Evolutionary conservation across 495 filamentous ascomycete genomes (phyloP).

Genomic region (Penicillium diatomitis): DNA sequence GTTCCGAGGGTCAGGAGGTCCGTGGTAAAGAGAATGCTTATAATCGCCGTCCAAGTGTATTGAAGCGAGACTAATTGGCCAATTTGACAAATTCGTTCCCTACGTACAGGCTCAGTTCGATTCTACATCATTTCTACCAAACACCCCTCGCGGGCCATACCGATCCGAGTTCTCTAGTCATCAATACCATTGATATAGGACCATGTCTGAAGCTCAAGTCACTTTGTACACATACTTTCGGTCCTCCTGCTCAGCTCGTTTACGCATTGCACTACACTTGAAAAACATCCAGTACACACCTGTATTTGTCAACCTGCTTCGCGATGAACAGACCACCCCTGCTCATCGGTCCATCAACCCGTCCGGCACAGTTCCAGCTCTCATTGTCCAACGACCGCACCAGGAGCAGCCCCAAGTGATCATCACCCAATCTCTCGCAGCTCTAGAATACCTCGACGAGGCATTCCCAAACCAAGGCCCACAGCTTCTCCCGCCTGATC

Average conservation of each 20-base stretch:
- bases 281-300: slow-evolving; percentile 35
- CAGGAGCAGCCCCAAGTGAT: slow-evolving; percentile 9
- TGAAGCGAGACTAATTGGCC: too few species aligned
- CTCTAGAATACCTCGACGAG: slow-evolving; percentile 47
- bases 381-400: slow-evolving; percentile 23
- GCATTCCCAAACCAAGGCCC: slow-evolving; percentile 18
- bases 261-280: slow-evolving; percentile 42
- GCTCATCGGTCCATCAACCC: slow-evolving; percentile 34
- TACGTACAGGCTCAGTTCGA: too few species aligned
- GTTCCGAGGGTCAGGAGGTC: not conserved
- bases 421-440: slow-evolving; percentile 44
- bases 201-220: slow-evolving; percentile 2
- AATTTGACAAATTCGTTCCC: too few species aligned
- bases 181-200: slow-evolving; percentile 16
- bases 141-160: not conserved
- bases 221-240: slow-evolving; percentile 47
- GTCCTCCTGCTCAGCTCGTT: slow-evolving; percentile 45
- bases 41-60: too few species aligned
- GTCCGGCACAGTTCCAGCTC: slow-evolving; percentile 41
- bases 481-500: slow-evolving; percentile 31
- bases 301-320: slow-evolving; percentile 37
- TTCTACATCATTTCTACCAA: not conserved
- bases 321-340: slow-evolving; percentile 30
- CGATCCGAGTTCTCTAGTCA: too few species aligned
- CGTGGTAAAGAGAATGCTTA: not conserved